These are phyloP conservation scores for Maudiozyma barnettii DNA, from an alignment of 805 yeast genomes.

Conservation along the genomic window DNA sequence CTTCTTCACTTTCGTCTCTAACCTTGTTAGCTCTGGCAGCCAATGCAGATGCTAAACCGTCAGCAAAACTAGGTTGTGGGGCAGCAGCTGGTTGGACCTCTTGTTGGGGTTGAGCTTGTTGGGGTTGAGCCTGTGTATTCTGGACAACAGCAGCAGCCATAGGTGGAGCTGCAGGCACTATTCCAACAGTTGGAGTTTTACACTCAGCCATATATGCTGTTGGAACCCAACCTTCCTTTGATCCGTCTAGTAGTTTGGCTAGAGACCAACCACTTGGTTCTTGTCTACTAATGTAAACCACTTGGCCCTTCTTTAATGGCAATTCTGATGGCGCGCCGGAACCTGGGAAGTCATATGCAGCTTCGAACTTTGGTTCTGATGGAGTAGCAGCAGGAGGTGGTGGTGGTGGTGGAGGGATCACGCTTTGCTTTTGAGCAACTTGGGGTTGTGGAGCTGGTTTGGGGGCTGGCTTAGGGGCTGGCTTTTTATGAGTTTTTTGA, in stretches of 20 bases:
- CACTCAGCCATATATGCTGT: conserved; percentile 74
- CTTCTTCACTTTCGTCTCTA: conserved; percentile 54
- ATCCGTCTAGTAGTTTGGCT: conserved; percentile 66
- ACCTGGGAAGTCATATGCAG: conserved; percentile 83
- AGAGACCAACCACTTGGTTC: conserved; percentile 92
- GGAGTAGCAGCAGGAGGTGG: conserved; percentile 55
- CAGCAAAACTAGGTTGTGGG: conserved; percentile 43
- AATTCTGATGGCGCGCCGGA: conserved; percentile 74
- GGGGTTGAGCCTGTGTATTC: conserved; percentile 9
- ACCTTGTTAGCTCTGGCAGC: conserved; percentile 66
- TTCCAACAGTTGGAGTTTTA: conserved; percentile 16
- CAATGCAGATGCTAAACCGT: conserved; percentile 83
- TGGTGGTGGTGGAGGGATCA: conserved; percentile 62
- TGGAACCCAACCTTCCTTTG: conserved; percentile 94
- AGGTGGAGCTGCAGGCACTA: conserved; percentile 32
- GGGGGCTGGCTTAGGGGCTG: conserved; percentile 24
- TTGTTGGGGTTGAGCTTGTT: conserved; percentile 1
- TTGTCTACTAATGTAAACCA: conserved; percentile 60
- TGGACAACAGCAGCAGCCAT: neutral
- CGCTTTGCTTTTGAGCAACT: conserved; percentile 1
- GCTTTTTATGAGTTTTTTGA: conserved; percentile 29
- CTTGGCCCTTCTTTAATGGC: conserved; percentile 66
- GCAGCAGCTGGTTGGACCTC: conserved; percentile 18
- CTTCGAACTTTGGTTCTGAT: conserved; percentile 69
- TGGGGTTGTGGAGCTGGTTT: conserved; percentile 6